Conservation (phyloP, 2,329 filamentous ascomycete species). For the Rugonectria rugulosa region DNA sequence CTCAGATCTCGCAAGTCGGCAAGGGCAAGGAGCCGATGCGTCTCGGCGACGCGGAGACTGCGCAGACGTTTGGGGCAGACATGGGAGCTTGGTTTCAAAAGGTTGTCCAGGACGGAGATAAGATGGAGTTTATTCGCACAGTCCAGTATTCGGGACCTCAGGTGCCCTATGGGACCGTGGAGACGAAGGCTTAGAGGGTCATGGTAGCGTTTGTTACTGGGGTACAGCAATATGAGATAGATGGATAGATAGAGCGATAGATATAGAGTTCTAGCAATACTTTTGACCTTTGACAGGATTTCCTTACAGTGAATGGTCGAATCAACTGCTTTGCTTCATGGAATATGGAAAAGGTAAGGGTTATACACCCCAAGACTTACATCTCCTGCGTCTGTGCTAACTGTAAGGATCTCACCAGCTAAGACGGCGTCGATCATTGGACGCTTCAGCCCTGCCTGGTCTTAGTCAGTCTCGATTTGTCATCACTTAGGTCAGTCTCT, state of each 20-base stretch:
- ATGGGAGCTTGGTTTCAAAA: conserved; percentile 33
- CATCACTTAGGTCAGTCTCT: background rate
- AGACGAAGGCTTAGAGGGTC: background rate
- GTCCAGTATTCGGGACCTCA: conserved; percentile 33
- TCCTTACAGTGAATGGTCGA: too few species aligned
- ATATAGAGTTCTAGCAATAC: background rate
- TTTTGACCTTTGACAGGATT: too few species aligned
- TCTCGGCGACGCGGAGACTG: conserved; percentile 25
- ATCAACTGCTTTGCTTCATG: too few species aligned
- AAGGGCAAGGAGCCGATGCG: conserved; percentile 40
- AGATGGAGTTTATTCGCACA: conserved; percentile 36
- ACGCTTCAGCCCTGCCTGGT: too few species aligned
- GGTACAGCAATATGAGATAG: background rate
- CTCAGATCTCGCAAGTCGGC: conserved; percentile 32
- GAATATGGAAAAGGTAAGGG: too few species aligned
- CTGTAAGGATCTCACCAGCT: too few species aligned
- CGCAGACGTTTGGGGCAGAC: conserved; percentile 33
- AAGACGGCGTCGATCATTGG: too few species aligned
- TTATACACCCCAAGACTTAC: too few species aligned
- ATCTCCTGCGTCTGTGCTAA: too few species aligned
- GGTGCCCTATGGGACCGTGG: conserved; percentile 24
- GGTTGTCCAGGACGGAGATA: conserved; percentile 36
- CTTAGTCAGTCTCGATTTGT: background rate
- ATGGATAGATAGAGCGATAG: background rate
- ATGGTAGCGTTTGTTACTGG: background rate